Evolutionary conservation across 2,329 filamentous ascomycete species (phyloP), one percentile per base, ranked within the genome.

Genomic region (Triangularia verruculosa): DNA sequence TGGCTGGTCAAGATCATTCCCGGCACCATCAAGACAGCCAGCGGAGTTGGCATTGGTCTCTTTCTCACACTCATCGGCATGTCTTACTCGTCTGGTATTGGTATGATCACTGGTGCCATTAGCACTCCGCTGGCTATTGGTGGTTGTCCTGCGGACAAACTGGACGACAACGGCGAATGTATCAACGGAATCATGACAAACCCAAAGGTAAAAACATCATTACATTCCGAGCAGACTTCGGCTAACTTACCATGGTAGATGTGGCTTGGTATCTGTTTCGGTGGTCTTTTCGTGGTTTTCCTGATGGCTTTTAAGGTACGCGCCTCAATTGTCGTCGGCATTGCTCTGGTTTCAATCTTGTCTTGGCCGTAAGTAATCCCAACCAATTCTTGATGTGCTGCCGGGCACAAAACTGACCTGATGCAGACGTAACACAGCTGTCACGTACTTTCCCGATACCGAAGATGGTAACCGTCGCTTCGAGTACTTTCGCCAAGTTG

Each of bases 211-310:
- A 69, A 77, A 71, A 12, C 8, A 61, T 4, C 25, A n/a, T 6
- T 11, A 12, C 11, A 22, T 32, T 20, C 15, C 20, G 43, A 2
- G 2, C 4, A 22, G 11, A 57, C 0, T n/a, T 13, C 13, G 4
- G 30, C 57, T 68, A 25, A 67, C 64, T 25, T 4, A 13, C 20
- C 12, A n/a, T n/a, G 25, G 5, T 12, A 88, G 86, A 79, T 96
- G 82, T 97, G 93, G 93, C 85, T 96, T 61, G 93, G 91, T 11
- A 89, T 96, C 67, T 88, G 92, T 72, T 86, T 89, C 61, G 91
- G 93, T 13, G 91, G 92, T 32, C 81, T 96, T 54, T 75, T 96
- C 39, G 94, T 92, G 0, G 87, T 90, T 4, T 84, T 94, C 68
- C 85, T 96, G 76, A 92, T 92, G 89, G 84, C 89, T 17, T 93